Base-by-base conservation (phyloP, 2,329 filamentous ascomycete species). In the Aspergillus neoniger region DNA sequence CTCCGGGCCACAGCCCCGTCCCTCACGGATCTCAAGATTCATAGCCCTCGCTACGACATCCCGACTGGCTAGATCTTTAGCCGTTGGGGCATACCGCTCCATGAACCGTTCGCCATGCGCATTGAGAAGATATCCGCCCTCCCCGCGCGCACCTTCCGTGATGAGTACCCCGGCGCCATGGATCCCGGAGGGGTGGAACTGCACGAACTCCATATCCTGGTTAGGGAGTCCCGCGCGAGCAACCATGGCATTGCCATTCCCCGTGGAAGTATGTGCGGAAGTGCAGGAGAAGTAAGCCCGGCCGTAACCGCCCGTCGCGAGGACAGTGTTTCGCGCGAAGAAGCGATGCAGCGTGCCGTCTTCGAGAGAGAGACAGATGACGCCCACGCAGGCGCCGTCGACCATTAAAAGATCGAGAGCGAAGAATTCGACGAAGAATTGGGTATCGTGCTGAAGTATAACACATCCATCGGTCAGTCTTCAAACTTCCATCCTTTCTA, bases 401-500 rank as follows among this genome's bases (percentile, higher is more conserved):
- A 97, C 90, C 95, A 98, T 98, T 72, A 99, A 90, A 79, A 98
- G 83, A 77, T 98, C 95, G 68, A 96, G 86, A 71, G 93, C 95
- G 78, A 98, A 99, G 85, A 93, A 98, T 81, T 98, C 95, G 79
- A 99, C 97, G 82, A 99, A 98, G 86, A 97, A 99, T 85, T 97
- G 97, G 75, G 94, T 97, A 85, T 97, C 96, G 86, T 98, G 92
- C 76, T 91, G 86, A 63, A 98, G 87, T 56, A 5, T 2, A 15
- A 36, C 5, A 36, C 1, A 30, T 30, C 28, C 28, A 1, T 30
- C 28, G 1, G 28, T 30, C 28, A 36, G 32, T 36, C n/a, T n/a
- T n/a, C n/a, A n/a, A n/a, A n/a, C n/a, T n/a, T n/a, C n/a, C n/a
- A n/a, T n/a, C n/a, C n/a, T n/a, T n/a, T n/a, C n/a, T n/a, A n/a